Percentiles rank a stretch among this genome's conserved stretches.
phyloP scores from a whole-genome alignment of 176 grass and related monocot species.

The Hsuehochloa calcarea region DNA sequence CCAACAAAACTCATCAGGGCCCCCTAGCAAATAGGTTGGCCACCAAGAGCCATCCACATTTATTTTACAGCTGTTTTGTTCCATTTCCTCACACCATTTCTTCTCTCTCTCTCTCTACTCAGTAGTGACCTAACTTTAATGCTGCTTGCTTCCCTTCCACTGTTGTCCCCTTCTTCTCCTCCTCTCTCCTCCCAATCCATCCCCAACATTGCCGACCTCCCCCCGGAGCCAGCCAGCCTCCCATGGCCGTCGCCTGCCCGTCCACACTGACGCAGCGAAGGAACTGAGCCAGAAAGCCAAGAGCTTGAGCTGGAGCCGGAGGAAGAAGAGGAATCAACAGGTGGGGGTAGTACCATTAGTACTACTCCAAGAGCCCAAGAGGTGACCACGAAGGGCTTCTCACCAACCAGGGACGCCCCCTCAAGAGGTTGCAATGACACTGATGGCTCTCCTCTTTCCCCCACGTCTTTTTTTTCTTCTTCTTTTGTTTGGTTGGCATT shows the following conservation, averaged over 20 bases:
- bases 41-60: neutral
- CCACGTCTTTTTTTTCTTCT: neutral
- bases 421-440: slow-evolving; percentile 18
- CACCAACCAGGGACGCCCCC: slow-evolving; percentile 18
- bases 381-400: slow-evolving; percentile 4
- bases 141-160: slow-evolving; percentile 38
- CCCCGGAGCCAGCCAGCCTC: slow-evolving; percentile 17
- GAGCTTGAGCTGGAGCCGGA: neutral
- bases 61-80: slow-evolving; percentile 42
- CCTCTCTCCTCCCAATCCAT: slow-evolving; percentile 27
- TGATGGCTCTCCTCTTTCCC: slow-evolving; percentile 17
- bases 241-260: slow-evolving; percentile 33
- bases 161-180: slow-evolving; percentile 34
- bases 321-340: neutral
- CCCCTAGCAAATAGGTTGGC: neutral
- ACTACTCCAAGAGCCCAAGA: slow-evolving; percentile 4
- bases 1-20: neutral
- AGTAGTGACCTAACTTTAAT: slow-evolving; percentile 27
- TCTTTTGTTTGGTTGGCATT: slow-evolving; percentile 36
- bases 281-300: neutral
- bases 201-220: neutral
- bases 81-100: neutral
- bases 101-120: neutral
- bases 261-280: slow-evolving; percentile 1
- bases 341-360: neutral